phyloP scores from a whole-genome alignment of 768 basidiomycete species.

The Lepiota brunneoincarnata region DNA sequence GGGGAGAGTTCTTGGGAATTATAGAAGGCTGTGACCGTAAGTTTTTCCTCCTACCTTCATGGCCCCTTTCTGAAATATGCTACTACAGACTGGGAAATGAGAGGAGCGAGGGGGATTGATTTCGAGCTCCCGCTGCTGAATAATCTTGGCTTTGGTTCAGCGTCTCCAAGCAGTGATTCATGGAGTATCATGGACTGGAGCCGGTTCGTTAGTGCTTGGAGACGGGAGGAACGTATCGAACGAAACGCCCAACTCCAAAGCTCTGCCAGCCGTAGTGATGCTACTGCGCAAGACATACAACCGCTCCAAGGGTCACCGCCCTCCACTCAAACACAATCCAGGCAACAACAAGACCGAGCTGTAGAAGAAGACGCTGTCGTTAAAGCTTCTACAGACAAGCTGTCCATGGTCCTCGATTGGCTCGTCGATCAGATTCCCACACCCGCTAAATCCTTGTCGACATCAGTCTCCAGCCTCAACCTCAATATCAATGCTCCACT shows the following conservation, averaged over 20 bases:
- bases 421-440: constrained; percentile 67
- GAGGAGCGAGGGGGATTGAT: constrained; percentile 82
- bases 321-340: not conserved
- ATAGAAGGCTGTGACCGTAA: constrained; percentile 84
- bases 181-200: constrained; percentile 62
- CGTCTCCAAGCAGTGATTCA: constrained; percentile 25
- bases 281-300: not conserved
- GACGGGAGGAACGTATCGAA: constrained; percentile 46
- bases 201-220: constrained; percentile 60
- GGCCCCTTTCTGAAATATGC: not conserved
- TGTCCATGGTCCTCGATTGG: constrained; percentile 80
- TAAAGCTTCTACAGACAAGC: constrained; percentile 65
- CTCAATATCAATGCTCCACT: not conserved
- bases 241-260: constrained; percentile 19
- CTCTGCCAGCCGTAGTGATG: not conserved
- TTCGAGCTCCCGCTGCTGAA: constrained; percentile 55
- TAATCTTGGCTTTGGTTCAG: constrained; percentile 36
- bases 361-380: constrained; percentile 50
- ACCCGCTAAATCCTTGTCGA: constrained; percentile 13
- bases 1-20: constrained; percentile 94
- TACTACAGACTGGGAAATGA: constrained; percentile 79
- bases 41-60: constrained; percentile 16
- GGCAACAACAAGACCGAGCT: constrained; percentile 8
- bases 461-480: not conserved
- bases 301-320: not conserved